Percentiles rank a stretch among this genome's conserved stretches.
These are phyloP conservation scores for Phytopythium sindhum DNA, from an alignment of 352 stramenopile genomes.

Conservation along the genomic window DNA sequence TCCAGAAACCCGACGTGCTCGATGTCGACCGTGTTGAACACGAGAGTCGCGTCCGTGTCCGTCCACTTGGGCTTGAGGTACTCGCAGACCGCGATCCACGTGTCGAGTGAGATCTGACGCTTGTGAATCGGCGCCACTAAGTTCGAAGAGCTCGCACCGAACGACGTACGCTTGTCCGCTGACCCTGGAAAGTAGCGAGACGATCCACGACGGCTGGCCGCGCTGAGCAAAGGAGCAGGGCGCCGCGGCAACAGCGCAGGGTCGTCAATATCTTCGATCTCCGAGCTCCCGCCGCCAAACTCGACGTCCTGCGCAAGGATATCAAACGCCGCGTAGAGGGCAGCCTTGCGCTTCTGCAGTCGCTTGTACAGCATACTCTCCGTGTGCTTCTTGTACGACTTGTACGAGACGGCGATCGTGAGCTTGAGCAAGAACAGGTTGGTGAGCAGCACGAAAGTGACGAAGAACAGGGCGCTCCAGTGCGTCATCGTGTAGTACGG, in stretches of 20 bases:
- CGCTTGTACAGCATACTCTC: slow-evolving; percentile 85
- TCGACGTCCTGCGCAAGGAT: slow-evolving; percentile 63
- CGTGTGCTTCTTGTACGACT: slow-evolving; percentile 84
- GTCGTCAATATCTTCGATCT: slow-evolving; percentile 17
- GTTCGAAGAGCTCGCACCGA: slow-evolving; percentile 28
- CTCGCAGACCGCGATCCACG: slow-evolving; percentile 69
- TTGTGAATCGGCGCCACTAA: slow-evolving; percentile 45
- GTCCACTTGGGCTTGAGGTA: slow-evolving; percentile 78
- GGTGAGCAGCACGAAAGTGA: slow-evolving; percentile 75
- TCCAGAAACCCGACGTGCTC: slow-evolving; percentile 60
- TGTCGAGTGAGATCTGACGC: slow-evolving; percentile 59
- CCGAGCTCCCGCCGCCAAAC: slow-evolving; percentile 13
- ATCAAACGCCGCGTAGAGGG: slow-evolving; percentile 73
- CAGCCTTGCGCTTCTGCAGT: slow-evolving; percentile 80
- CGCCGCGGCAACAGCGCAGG: slow-evolving; percentile 6
- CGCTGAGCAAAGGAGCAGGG: slow-evolving; percentile 29
- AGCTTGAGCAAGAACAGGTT: slow-evolving; percentile 84
- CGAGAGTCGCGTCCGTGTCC: slow-evolving; percentile 58
- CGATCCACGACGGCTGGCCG: slow-evolving; percentile 44
- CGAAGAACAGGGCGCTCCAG: slow-evolving; percentile 80
- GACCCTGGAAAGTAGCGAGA: slow-evolving; percentile 55
- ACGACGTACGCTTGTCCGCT: slow-evolving; percentile 39
- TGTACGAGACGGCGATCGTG: slow-evolving; percentile 81
- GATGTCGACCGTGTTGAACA: slow-evolving; percentile 80
- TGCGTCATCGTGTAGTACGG: slow-evolving; percentile 76